phyloP scores from a whole-genome alignment of 2,329 filamentous ascomycete genomes.

The Curvularia verruculosa region DNA sequence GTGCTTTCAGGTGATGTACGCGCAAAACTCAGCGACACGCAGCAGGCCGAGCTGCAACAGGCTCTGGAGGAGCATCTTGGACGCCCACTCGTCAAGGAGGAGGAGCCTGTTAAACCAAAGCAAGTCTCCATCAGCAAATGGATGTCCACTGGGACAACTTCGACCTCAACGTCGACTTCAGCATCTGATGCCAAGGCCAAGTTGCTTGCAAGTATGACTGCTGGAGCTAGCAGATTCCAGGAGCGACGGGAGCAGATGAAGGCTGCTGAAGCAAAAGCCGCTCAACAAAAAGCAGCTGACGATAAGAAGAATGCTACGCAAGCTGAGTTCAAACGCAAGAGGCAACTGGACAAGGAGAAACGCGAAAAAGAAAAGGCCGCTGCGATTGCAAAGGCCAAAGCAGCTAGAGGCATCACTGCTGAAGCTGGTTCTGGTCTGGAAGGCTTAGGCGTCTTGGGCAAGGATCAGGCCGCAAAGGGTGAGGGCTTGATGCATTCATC shows the following conservation, averaged over 20 bases:
- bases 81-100: constrained; percentile 42
- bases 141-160: constrained; percentile 42
- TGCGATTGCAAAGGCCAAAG: constrained; percentile 72
- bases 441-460: constrained; percentile 74
- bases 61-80: constrained; percentile 63
- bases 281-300: constrained; percentile 33
- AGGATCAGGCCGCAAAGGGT: constrained; percentile 75
- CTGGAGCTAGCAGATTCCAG: constrained; percentile 36
- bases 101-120: constrained; percentile 45
- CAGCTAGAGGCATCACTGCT: constrained; percentile 60
- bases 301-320: constrained; percentile 37
- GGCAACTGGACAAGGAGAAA: constrained; percentile 76
- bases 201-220: constrained; percentile 39
- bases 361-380: constrained; percentile 74
- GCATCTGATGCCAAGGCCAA: constrained; percentile 34
- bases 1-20: constrained; percentile 69
- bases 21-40: constrained; percentile 80
- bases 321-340: constrained; percentile 71
- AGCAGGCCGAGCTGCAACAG: constrained; percentile 79
- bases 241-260: constrained; percentile 36
- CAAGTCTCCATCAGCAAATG: constrained; percentile 51
- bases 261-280: constrained; percentile 31
- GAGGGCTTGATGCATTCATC: constrained; percentile 90
- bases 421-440: constrained; percentile 80
- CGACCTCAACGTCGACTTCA: constrained; percentile 23